Evolutionary conservation across 2,329 filamentous ascomycete genomes (phyloP).

Genomic region (Ambrosiella xylebori): DNA sequence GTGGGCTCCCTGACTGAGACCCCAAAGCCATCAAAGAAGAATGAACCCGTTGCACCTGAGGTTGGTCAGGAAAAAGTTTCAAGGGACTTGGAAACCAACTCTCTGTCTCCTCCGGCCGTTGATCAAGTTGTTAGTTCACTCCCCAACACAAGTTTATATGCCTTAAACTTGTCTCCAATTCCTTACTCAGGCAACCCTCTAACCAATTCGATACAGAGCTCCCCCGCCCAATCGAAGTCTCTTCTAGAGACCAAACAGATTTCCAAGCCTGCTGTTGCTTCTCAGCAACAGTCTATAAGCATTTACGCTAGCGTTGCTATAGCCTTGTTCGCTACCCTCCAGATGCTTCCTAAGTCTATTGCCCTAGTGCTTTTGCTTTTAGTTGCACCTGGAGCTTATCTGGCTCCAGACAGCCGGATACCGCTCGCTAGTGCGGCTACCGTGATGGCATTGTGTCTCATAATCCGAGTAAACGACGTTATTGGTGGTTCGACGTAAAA

Average conservation of each 20-base stretch:
- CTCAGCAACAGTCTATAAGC: neutral
- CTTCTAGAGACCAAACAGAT: neutral
- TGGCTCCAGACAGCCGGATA: slow-evolving; percentile 3
- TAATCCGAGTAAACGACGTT: neutral
- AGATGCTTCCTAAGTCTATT: neutral
- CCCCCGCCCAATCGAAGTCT: neutral
- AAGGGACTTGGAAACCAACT: no score
- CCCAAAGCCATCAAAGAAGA: neutral
- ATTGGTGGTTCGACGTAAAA: neutral
- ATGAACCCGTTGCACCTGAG: neutral
- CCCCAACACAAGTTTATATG: neutral
- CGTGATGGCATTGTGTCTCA: slow-evolving; percentile 3
- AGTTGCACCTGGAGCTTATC: neutral
- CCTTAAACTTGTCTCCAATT: no score
- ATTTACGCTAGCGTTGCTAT: neutral
- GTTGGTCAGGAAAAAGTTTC: no score
- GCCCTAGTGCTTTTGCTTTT: slow-evolving; percentile 4
- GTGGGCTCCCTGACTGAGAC: neutral
- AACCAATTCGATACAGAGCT: slow-evolving; percentile 9
- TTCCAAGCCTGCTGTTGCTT: neutral
- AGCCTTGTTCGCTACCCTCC: neutral
- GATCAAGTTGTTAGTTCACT: neutral
- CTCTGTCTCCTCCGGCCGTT: neutral
- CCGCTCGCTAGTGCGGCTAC: neutral
- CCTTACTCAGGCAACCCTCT: neutral